Evolutionary conservation across 1,284 basidiomycete species (phyloP), one percentile per base, ranked within the genome.

Genomic region (Ustilago lituana): DNA sequence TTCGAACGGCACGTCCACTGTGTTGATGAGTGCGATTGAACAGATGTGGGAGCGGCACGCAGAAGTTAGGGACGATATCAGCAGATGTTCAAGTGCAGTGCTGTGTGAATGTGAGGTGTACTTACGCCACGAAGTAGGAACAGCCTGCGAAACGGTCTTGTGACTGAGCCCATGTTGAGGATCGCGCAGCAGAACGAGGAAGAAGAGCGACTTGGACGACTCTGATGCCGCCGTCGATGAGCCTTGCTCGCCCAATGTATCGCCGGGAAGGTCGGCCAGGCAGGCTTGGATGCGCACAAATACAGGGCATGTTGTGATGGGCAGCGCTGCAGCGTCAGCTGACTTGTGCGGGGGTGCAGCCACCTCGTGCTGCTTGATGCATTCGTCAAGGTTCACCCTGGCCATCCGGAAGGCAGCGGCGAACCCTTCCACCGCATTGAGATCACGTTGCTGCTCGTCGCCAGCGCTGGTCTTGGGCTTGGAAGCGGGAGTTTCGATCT

Each of bases 201-300:
- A 79, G 58, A 69, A 74, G 20, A 81, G 50, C 38, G 59, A 55
- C 38, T 65, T 55, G 36, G 77, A 47, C 27, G 66, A 57, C 33
- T 71, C 53, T 24, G n/a, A n/a, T n/a, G 35, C 41, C 3, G 27
- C 23, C 2, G 54, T 39, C 20, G 19, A 22, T 22, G 46, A n/a
- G 19, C 22, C 35, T 6, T 24, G 44, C 5, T 37, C 33, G 9
- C 23, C 43, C 29, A 19, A 10, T 4, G 15, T 22, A 17, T 48
- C 52, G 5, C 71, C 69, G 0, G 74, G 74, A 20, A 79, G 48
- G 5, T 63, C 48, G 2, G 72, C 54, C 17, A 72, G 26, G 37
- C 68, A 65, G 1, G 95, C 93, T 81, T 98, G 94, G 33, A 99
- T 87, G 64, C 95, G 92, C 47, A 98, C 87, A 83, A 93, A 98